phyloP scores from a whole-genome alignment of 192 early-diverging fungal genomes.

The Coemansia asiatica region DNA sequence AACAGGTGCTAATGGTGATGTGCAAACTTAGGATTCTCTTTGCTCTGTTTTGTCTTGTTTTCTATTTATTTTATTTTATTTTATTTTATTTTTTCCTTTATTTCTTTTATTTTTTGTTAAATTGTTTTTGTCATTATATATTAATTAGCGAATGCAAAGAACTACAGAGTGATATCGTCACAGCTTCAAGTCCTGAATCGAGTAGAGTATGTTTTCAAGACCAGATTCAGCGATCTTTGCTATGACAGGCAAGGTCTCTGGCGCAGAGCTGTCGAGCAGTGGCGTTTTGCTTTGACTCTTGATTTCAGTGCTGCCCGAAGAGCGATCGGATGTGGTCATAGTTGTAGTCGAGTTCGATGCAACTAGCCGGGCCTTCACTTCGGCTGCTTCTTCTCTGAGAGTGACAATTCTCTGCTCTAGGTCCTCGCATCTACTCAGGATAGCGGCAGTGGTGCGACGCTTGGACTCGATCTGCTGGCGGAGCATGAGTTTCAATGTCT shows the following conservation, averaged over 20 bases:
- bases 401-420: conserved; percentile 21
- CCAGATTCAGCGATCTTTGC: conserved; percentile 6
- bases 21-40: background rate
- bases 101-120: conserved; percentile 2
- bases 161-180: background rate
- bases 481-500: conserved; percentile 67
- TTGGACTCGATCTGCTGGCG: conserved; percentile 61
- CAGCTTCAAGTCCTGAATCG: conserved; percentile 5
- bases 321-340: background rate
- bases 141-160: background rate
- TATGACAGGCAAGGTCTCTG: background rate
- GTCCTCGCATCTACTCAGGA: conserved; percentile 27
- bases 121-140: background rate
- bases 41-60: too few relatives aligned
- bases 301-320: too few relatives aligned
- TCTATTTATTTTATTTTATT: background rate
- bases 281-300: too few relatives aligned
- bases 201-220: background rate
- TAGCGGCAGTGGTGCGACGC: conserved; percentile 21
- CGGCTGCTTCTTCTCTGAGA: conserved; percentile 25
- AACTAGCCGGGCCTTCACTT: conserved; percentile 1
- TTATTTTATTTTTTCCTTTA: background rate
- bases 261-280: too few relatives aligned
- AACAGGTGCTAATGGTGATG: background rate
- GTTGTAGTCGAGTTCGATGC: background rate